A percentile compares a stretch with the other conserved stretches of the same genome.
Conservation (phyloP, 2,329 filamentous ascomycete genomes). For the Cercospora sesami region DNA sequence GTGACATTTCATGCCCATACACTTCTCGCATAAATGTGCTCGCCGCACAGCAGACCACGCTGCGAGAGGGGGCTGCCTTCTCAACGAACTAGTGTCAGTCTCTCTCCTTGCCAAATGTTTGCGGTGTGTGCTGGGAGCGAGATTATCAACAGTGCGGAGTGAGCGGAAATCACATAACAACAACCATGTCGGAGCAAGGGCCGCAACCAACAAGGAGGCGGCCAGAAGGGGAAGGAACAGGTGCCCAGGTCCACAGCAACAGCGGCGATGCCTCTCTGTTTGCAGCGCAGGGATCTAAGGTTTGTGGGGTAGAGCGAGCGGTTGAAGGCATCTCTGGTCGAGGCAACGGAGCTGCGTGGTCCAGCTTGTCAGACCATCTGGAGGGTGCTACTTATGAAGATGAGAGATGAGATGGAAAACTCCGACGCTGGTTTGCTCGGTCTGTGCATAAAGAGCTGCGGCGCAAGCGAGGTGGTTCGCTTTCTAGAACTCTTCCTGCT, state of each 20-base stretch:
- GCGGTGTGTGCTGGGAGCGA: not conserved
- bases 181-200: constrained; percentile 11
- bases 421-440: not conserved
- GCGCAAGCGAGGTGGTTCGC: not conserved
- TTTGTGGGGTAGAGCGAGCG: not conserved
- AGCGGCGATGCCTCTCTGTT: not conserved
- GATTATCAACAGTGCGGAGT: not conserved
- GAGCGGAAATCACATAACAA: constrained; percentile 10
- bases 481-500: constrained; percentile 85
- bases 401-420: not conserved
- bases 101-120: not conserved
- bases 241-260: not conserved
- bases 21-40: not conserved
- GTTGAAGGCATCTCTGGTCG: not conserved
- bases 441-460: not conserved
- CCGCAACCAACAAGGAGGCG: constrained; percentile 3
- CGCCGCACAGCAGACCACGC: not conserved
- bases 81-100: not conserved
- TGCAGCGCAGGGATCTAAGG: not conserved
- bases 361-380: not conserved
- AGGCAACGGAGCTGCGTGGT: not conserved
- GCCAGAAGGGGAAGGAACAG: constrained; percentile 5
- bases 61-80: not conserved
- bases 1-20: not conserved
- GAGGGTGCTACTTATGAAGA: not conserved